Conservation (phyloP, 768 basidiomycete genomes). For the Gloeophyllum trabeum region DNA sequence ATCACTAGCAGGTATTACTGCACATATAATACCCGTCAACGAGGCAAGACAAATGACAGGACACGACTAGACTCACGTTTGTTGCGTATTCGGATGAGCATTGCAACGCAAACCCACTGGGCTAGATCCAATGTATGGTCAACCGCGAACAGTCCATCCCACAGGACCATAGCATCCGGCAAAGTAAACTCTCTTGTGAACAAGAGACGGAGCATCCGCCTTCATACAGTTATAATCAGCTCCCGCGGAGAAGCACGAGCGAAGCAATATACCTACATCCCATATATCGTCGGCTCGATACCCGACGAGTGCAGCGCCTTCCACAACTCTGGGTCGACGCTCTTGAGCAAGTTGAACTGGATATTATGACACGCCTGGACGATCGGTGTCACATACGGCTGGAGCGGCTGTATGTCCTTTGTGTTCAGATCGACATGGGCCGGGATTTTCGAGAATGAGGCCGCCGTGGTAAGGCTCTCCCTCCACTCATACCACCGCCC, state of each 20-base stretch:
- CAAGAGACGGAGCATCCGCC: slow-evolving; percentile 87
- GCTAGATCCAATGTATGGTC: slow-evolving; percentile 70
- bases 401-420: slow-evolving; percentile 33
- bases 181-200: slow-evolving; percentile 90
- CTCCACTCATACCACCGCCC: slow-evolving; percentile 63
- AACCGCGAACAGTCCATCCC: slow-evolving; percentile 92
- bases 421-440: slow-evolving; percentile 31
- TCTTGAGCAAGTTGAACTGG: slow-evolving; percentile 61
- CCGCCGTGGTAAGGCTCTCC: slow-evolving; percentile 13
- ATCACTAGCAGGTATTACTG: slow-evolving; percentile 87
- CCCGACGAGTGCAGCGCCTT: slow-evolving; percentile 65
- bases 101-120: slow-evolving; percentile 84
- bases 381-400: slow-evolving; percentile 74
- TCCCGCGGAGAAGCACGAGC: slow-evolving; percentile 4
- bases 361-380: slow-evolving; percentile 73
- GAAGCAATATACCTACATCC: slow-evolving; percentile 52
- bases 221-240: slow-evolving; percentile 20
- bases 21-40: too few relatives aligned
- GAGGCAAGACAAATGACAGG: too few relatives aligned
- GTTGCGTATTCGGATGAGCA: slow-evolving; percentile 91
- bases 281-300: slow-evolving; percentile 95
- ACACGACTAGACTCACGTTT: slow-evolving; percentile 44
- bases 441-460: slow-evolving; percentile 26
- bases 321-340: slow-evolving; percentile 73
- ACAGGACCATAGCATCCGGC: slow-evolving; percentile 73